These are phyloP conservation scores for Trichosporon faecale DNA, from an alignment of 1,284 basidiomycete genomes.

Conservation along the genomic window DNA sequence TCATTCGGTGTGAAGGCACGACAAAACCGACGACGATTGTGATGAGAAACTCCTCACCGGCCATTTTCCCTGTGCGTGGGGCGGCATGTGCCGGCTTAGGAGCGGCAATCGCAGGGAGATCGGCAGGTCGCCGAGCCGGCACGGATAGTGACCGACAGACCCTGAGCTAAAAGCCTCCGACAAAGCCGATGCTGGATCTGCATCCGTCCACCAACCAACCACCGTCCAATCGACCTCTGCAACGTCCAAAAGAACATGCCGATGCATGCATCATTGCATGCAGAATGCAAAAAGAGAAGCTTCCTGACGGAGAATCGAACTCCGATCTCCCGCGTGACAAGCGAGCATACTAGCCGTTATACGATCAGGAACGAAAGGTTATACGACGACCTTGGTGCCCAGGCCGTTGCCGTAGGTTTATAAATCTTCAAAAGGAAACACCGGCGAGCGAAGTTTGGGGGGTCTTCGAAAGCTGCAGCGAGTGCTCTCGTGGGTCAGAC, in stretches of 20 bases:
- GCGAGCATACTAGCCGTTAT: conserved; percentile 5
- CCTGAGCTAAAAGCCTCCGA: neutral
- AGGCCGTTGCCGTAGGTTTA: neutral
- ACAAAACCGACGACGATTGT: neutral
- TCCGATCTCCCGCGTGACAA: conserved; percentile 5
- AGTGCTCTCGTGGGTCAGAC: no score
- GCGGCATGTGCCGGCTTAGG: neutral
- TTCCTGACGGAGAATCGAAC: conserved; percentile 5
- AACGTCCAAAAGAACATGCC: neutral
- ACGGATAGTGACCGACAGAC: neutral
- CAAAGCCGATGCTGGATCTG: neutral
- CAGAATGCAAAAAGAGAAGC: neutral
- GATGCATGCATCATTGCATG: neutral
- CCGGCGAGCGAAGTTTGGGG: no score
- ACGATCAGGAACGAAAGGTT: neutral
- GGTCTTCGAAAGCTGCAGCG: neutral
- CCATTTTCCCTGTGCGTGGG: neutral
- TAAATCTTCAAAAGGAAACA: neutral
- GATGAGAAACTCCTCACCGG: neutral
- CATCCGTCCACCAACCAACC: neutral
- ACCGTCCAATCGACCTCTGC: neutral
- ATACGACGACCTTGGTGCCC: neutral
- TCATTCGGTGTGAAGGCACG: neutral
- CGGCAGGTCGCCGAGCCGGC: neutral
- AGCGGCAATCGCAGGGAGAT: neutral